These are phyloP conservation scores for Hydrangea macrophylla DNA, from an alignment of 148 eudicot species.

Conservation along the genomic window DNA sequence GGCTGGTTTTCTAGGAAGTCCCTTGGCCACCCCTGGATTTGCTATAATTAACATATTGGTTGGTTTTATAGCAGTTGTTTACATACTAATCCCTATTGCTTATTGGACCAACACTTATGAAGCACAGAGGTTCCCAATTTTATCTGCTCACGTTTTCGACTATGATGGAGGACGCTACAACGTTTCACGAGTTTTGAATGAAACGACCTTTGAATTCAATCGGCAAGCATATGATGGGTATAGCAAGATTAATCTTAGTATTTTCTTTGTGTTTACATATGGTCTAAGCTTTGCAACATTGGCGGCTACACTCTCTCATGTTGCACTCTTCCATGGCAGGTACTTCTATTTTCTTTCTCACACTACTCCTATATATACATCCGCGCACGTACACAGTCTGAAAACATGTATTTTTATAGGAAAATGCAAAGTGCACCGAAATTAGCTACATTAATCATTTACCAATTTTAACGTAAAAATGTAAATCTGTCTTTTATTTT, in stretches of 20 bases:
- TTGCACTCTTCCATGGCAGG: conserved; percentile 52
- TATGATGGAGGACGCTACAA: conserved; percentile 30
- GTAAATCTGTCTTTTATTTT: too few species aligned
- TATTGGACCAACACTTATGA: conserved; percentile 36
- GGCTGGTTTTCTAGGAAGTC: conserved; percentile 44
- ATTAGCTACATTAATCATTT: too few species aligned
- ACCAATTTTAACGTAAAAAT: too few species aligned
- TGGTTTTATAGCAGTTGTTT: conserved; percentile 31
- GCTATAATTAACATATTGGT: conserved; percentile 37
- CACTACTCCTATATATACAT: too few species aligned
- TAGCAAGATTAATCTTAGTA: conserved; percentile 39
- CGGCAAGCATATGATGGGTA: conserved; percentile 27
- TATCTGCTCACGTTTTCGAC: conserved; percentile 35
- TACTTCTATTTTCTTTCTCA: conserved; percentile 1
- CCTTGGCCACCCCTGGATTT: conserved; percentile 46
- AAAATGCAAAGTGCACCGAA: too few species aligned
- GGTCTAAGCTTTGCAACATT: conserved; percentile 43
- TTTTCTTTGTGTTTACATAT: conserved; percentile 31
- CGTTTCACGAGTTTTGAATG: conserved; percentile 24
- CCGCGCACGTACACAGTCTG: too few species aligned
- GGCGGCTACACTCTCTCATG: conserved; percentile 49
- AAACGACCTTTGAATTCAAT: conserved; percentile 32
- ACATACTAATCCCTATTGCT: conserved; percentile 29
- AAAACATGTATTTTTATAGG: too few species aligned
- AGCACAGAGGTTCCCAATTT: conserved; percentile 38